Conservation (phyloP, 169 alveolate species). For the Plasmodium vivax region DNA sequence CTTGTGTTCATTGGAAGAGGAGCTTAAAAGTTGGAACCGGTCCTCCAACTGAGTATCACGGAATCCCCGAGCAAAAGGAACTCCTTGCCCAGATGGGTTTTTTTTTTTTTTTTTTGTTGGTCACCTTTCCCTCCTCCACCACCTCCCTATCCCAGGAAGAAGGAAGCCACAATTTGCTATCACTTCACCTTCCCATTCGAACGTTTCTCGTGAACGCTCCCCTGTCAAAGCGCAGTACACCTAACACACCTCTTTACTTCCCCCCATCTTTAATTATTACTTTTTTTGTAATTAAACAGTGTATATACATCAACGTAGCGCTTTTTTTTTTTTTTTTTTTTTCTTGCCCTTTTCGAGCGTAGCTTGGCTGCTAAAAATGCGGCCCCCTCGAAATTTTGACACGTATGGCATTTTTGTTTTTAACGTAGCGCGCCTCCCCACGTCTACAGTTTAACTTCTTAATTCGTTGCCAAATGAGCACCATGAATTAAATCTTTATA, state of each 20-base stretch:
- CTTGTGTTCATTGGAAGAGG: slow-evolving; percentile 50
- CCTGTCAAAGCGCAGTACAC: background rate
- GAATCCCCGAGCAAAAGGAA: background rate
- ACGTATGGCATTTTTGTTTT: background rate
- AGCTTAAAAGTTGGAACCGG: slow-evolving; percentile 47
- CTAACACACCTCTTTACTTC: background rate
- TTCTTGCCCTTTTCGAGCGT: background rate
- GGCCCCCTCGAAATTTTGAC: background rate
- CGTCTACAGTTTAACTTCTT: background rate
- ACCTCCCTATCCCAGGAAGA: background rate
- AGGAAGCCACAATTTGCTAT: background rate
- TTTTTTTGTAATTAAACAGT: background rate
- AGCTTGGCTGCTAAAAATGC: background rate
- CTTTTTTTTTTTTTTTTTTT: background rate
- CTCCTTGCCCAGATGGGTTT: background rate
- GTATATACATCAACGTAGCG: background rate
- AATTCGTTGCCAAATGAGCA: background rate
- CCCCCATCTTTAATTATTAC: background rate
- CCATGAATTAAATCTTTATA: background rate
- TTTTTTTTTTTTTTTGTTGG: background rate
- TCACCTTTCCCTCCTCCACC: background rate
- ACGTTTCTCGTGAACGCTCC: background rate
- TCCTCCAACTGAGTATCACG: slow-evolving; percentile 1
- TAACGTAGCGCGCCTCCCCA: background rate
- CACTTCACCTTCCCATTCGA: background rate